Percentiles rank a stretch among this genome's conserved stretches.
Conservation (phyloP, 192 early-diverging fungal genomes). For the Backusella tuberculispora region DNA sequence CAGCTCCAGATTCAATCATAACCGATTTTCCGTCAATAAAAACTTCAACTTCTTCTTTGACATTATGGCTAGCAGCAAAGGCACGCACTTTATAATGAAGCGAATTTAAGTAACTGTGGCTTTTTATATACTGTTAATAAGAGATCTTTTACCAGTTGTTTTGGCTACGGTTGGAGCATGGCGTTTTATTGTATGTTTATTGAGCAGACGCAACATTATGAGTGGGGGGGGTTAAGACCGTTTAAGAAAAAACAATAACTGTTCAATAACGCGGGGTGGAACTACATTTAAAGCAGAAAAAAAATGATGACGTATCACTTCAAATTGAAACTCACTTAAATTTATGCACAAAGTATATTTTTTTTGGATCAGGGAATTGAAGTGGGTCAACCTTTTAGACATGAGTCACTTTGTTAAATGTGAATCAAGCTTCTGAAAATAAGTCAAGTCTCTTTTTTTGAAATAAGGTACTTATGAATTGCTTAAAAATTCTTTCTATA, state of each 20-base stretch:
- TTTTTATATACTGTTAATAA: neutral
- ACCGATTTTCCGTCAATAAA: conserved; percentile 91
- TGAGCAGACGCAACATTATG: conserved; percentile 38
- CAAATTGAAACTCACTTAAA: neutral
- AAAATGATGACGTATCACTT: conserved; percentile 3
- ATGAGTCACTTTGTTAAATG: too few species aligned
- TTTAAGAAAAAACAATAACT: conserved; percentile 19
- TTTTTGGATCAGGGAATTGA: conserved; percentile 68
- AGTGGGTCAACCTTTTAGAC: conserved; percentile 72
- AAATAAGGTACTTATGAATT: too few species aligned
- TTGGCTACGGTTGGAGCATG: conserved; percentile 25
- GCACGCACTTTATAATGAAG: conserved; percentile 28
- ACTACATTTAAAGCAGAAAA: neutral
- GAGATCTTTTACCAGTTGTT: conserved; percentile 22
- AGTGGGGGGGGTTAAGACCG: conserved; percentile 23
- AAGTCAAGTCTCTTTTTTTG: too few species aligned
- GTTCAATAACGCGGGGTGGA: neutral
- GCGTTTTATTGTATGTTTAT: conserved; percentile 29
- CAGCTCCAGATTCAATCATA: conserved; percentile 89
- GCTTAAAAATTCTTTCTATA: too few species aligned
- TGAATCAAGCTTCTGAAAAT: too few species aligned
- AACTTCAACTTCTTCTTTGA: conserved; percentile 75
- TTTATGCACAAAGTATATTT: neutral
- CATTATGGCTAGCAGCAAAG: conserved; percentile 47
- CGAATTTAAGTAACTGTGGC: neutral